phyloP scores from a whole-genome alignment of 768 basidiomycete genomes.

The Lentinula raphanica region DNA sequence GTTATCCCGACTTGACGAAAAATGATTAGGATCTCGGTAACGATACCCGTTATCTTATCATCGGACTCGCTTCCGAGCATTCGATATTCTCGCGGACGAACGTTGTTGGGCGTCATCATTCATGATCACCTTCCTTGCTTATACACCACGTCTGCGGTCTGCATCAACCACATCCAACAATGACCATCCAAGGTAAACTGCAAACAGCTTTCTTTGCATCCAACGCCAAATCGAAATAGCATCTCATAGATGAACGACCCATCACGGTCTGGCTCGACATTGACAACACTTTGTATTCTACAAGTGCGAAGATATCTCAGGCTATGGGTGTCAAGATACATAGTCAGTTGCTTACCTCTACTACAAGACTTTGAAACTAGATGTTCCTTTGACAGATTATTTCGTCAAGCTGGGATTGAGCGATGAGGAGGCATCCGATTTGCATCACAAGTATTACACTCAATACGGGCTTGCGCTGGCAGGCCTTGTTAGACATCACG shows the following conservation, averaged over 20 bases:
- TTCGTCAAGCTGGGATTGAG: constrained; percentile 66
- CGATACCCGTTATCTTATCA: not conserved
- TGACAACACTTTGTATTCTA: constrained; percentile 84
- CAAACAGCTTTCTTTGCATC: not conserved
- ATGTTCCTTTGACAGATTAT: constrained; percentile 45
- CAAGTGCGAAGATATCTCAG: constrained; percentile 66
- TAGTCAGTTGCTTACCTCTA: constrained; percentile 35
- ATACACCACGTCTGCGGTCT: not conserved
- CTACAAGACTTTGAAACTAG: not conserved
- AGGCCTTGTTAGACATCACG: constrained; percentile 70
- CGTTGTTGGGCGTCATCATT: not conserved
- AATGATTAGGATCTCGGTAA: too few species aligned
- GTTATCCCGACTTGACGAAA: too few species aligned
- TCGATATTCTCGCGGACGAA: not conserved
- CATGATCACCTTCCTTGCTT: not conserved
- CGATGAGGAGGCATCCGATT: constrained; percentile 60
- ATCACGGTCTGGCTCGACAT: constrained; percentile 75
- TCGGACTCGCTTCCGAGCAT: too few species aligned
- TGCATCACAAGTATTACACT: constrained; percentile 71
- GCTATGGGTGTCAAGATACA: constrained; percentile 80
- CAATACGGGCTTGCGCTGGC: constrained; percentile 81
- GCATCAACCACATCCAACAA: not conserved
- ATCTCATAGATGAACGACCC: constrained; percentile 46
- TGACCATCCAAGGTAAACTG: not conserved
- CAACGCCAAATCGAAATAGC: not conserved